These are phyloP conservation scores for Vigna reflexopilosa DNA, from an alignment of 306 rosid species.

Conservation along the genomic window DNA sequence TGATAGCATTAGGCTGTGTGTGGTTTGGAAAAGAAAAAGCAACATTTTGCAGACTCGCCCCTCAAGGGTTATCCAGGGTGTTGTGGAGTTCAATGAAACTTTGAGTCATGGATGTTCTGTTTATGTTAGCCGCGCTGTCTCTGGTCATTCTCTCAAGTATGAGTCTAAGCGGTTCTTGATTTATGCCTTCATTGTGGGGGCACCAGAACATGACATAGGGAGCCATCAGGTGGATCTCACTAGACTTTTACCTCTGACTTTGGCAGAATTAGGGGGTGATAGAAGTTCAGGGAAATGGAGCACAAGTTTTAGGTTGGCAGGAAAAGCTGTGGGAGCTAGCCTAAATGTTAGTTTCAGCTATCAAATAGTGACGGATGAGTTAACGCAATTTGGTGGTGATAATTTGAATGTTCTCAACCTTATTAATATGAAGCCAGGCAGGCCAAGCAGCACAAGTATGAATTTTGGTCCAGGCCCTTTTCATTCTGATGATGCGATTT, in stretches of 20 bases:
- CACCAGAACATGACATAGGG: slow-evolving; percentile 60
- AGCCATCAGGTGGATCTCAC: slow-evolving; percentile 74
- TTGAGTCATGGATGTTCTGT: slow-evolving; percentile 66
- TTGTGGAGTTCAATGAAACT: slow-evolving; percentile 63
- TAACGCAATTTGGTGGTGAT: slow-evolving; percentile 49
- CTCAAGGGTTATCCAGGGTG: slow-evolving; percentile 58
- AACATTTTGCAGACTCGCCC: slow-evolving; percentile 55
- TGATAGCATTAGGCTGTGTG: slow-evolving; percentile 53
- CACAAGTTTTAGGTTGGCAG: slow-evolving; percentile 73
- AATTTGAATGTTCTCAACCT: slow-evolving; percentile 48
- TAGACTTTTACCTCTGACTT: slow-evolving; percentile 68
- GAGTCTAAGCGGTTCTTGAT: slow-evolving; percentile 64
- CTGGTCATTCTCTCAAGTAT: slow-evolving; percentile 63
- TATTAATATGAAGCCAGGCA: slow-evolving; percentile 40
- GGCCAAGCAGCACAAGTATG: slow-evolving; percentile 45
- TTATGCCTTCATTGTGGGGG: slow-evolving; percentile 63
- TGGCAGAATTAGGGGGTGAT: slow-evolving; percentile 72
- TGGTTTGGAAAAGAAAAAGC: slow-evolving; percentile 74
- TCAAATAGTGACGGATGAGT: slow-evolving; percentile 55
- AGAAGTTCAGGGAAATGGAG: slow-evolving; percentile 74
- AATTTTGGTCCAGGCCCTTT: slow-evolving; percentile 42
- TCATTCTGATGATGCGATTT: slow-evolving; percentile 50
- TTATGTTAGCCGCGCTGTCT: slow-evolving; percentile 59
- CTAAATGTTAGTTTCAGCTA: slow-evolving; percentile 79
- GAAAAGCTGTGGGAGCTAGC: slow-evolving; percentile 75